Evolutionary conservation across 2,329 filamentous ascomycete species (phyloP).

Genomic region (Aspergillus ibericus): DNA sequence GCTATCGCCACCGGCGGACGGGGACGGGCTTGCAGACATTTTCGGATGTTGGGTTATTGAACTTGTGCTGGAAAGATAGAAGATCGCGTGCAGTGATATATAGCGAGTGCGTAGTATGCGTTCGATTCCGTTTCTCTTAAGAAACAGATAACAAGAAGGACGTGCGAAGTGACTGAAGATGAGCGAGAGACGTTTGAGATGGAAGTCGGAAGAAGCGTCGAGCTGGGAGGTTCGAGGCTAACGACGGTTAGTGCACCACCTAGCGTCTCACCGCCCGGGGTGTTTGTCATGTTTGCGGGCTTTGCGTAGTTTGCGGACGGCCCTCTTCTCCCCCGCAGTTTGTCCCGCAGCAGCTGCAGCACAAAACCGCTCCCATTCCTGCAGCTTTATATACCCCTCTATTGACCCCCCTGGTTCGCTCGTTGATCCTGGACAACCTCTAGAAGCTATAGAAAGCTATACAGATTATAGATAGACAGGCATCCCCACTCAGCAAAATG

Average conservation of each 20-base stretch:
- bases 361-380: background rate
- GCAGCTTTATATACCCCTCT: background rate
- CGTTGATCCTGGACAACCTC: background rate
- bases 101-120: background rate
- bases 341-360: constrained; percentile 2
- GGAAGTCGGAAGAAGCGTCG: constrained; percentile 21
- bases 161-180: background rate
- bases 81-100: background rate
- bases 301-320: constrained; percentile 26
- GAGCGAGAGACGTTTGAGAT: constrained; percentile 1
- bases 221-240: constrained; percentile 7
- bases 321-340: constrained; percentile 34
- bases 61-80: background rate
- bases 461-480: background rate
- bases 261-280: background rate
- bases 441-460: background rate
- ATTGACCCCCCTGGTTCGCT: background rate
- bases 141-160: background rate
- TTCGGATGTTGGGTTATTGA: constrained; percentile 4
- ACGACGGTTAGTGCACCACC: constrained; percentile 2
- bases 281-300: constrained; percentile 13
- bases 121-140: background rate
- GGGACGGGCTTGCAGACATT: constrained; percentile 47
- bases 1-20: constrained; percentile 39
- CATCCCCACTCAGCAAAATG: constrained; percentile 9